Conservation (phyloP, 2,329 filamentous ascomycete species). For the Xylaria sp. region DNA sequence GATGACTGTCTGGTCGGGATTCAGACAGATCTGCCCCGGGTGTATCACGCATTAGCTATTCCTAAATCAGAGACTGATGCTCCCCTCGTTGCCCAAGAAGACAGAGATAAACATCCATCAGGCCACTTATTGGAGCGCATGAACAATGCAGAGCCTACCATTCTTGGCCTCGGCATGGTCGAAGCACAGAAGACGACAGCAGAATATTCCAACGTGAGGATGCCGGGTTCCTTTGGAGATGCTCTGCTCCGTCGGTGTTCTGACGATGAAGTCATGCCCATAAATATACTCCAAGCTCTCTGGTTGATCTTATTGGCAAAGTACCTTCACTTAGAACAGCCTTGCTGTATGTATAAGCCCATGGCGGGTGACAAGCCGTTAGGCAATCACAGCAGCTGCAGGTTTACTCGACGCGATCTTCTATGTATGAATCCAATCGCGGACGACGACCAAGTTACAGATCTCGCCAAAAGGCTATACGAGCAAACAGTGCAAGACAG, state of each 20-base stretch:
- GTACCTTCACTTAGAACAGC: slow-evolving; percentile 22
- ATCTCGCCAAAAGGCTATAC: background rate
- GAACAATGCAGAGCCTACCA: background rate
- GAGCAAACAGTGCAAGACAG: background rate
- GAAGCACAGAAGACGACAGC: background rate
- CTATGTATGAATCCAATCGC: background rate
- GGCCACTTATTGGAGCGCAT: background rate
- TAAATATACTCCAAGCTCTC: slow-evolving; percentile 12
- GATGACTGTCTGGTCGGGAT: background rate
- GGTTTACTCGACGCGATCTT: background rate
- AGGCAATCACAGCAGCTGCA: background rate
- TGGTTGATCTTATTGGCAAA: slow-evolving; percentile 18
- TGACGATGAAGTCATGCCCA: background rate
- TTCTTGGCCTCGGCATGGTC: background rate
- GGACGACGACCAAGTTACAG: background rate
- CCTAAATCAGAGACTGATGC: background rate
- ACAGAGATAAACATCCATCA: background rate
- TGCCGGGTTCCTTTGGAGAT: background rate
- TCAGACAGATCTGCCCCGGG: background rate
- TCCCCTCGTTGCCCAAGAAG: background rate
- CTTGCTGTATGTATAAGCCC: slow-evolving; percentile 18
- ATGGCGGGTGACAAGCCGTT: background rate
- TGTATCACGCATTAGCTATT: background rate
- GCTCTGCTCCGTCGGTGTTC: background rate
- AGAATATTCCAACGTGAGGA: background rate